phyloP scores from a whole-genome alignment of 441 rosid species.

The Iberis amara region DNA sequence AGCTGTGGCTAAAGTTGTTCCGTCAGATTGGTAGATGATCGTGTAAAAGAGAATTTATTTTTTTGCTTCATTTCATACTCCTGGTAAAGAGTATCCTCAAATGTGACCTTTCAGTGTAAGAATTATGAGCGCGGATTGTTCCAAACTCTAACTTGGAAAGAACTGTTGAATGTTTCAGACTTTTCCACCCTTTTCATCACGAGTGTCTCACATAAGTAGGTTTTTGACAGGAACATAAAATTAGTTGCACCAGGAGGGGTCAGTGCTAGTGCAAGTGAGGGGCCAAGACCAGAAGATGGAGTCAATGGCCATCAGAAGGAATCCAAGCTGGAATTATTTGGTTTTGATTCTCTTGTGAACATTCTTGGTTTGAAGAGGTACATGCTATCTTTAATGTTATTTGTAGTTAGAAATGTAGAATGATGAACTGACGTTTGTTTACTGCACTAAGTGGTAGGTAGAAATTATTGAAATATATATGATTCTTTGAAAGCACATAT shows the following conservation, averaged over 20 bases:
- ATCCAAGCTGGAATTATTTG: slow-evolving; percentile 86
- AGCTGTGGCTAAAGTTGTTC: slow-evolving; percentile 8
- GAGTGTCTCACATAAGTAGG: slow-evolving; percentile 29
- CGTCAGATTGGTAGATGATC: slow-evolving; percentile 4
- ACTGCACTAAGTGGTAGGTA: slow-evolving; percentile 10
- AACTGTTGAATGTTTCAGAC: slow-evolving; percentile 3
- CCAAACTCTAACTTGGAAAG: neutral
- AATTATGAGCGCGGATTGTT: slow-evolving; percentile 3
- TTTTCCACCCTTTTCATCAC: neutral
- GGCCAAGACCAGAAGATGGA: slow-evolving; percentile 40
- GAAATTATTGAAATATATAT: slow-evolving; percentile 4
- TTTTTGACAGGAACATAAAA: slow-evolving; percentile 53
- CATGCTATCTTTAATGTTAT: slow-evolving; percentile 9
- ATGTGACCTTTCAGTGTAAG: neutral
- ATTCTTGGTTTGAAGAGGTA: slow-evolving; percentile 98
- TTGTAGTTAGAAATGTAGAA: neutral
- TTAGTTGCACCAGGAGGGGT: slow-evolving; percentile 35
- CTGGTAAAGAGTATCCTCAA: slow-evolving; percentile 1
- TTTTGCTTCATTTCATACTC: slow-evolving; percentile 9
- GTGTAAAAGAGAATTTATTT: neutral
- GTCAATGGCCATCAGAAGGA: slow-evolving; percentile 54
- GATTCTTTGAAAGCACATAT: neutral
- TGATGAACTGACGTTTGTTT: slow-evolving; percentile 9
- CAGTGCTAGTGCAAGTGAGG: slow-evolving; percentile 38
- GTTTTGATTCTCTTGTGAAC: slow-evolving; percentile 96